A percentile compares a stretch with the other conserved stretches of the same genome.
Evolutionary conservation across 2,329 filamentous ascomycete genomes (phyloP).

Genomic region (Xylariaceae sp.): DNA sequence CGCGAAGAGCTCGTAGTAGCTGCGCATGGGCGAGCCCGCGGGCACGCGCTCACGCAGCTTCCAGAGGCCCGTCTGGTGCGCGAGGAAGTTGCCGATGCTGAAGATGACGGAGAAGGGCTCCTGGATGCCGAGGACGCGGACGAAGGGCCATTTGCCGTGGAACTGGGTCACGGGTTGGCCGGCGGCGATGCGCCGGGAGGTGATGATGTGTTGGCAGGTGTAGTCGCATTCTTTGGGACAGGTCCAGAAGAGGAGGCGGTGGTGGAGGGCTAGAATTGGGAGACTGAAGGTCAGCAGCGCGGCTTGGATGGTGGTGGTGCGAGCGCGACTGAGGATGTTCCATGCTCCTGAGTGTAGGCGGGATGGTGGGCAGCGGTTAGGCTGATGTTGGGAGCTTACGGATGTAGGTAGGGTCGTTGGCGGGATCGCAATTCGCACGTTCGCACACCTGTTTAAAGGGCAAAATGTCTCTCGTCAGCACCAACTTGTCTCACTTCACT

Average conservation of each 20-base stretch:
- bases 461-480: background rate
- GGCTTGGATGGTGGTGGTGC: background rate
- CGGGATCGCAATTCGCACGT: slow-evolving; percentile 68
- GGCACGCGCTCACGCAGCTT: slow-evolving; percentile 68
- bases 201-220: slow-evolving; percentile 91
- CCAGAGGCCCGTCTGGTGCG: slow-evolving; percentile 71
- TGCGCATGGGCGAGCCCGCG: slow-evolving; percentile 64
- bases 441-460: slow-evolving; percentile 83
- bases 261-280: slow-evolving; percentile 62
- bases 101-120: slow-evolving; percentile 93
- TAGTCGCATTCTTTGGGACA: slow-evolving; percentile 96
- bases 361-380: background rate
- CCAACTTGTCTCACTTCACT: background rate
- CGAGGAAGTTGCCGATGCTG: slow-evolving; percentile 83
- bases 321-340: background rate
- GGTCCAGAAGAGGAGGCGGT: slow-evolving; percentile 83
- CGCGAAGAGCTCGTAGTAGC: slow-evolving; percentile 75
- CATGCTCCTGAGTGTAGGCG: background rate
- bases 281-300: slow-evolving; percentile 5
- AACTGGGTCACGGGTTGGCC: slow-evolving; percentile 76
- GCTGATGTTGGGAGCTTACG: slow-evolving; percentile 49
- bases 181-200: slow-evolving; percentile 60
- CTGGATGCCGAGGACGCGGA: slow-evolving; percentile 84
- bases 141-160: slow-evolving; percentile 98
- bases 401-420: slow-evolving; percentile 55